A percentile compares a stretch with the other conserved stretches of the same genome.
Evolutionary conservation across 257 asterid genomes (phyloP).

Genomic region (Przewalskia tangutica): DNA sequence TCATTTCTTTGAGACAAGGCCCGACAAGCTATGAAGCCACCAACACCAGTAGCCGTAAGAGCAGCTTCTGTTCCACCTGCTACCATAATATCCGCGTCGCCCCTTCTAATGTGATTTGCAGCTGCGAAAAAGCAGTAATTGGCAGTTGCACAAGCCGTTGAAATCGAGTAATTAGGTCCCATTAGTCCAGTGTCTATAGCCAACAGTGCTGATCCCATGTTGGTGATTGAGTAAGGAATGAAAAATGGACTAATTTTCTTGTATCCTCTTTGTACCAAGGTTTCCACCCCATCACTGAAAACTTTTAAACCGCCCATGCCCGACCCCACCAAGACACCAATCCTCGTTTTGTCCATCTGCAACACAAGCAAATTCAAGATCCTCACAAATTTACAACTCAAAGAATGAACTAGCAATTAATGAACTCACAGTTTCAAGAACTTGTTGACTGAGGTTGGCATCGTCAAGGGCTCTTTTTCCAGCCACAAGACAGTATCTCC

Average conservation of each 20-base stretch:
- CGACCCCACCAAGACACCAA: slow-evolving; percentile 34
- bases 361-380: neutral
- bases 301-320: slow-evolving; percentile 38
- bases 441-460: slow-evolving; percentile 27
- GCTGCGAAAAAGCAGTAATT: slow-evolving; percentile 36
- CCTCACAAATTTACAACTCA: too few relatives aligned
- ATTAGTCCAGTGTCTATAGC: slow-evolving; percentile 34
- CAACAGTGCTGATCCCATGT: slow-evolving; percentile 39
- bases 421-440: slow-evolving; percentile 21
- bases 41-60: slow-evolving; percentile 20
- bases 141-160: slow-evolving; percentile 17
- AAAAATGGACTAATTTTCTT: slow-evolving; percentile 36
- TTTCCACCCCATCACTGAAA: slow-evolving; percentile 30
- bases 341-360: slow-evolving; percentile 33
- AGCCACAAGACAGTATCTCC: slow-evolving; percentile 41
- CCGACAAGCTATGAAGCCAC: slow-evolving; percentile 41
- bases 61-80: slow-evolving; percentile 34
- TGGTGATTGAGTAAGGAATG: slow-evolving; percentile 36
- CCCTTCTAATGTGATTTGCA: slow-evolving; percentile 39
- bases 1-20: slow-evolving; percentile 38
- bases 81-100: slow-evolving; percentile 38
- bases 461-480: slow-evolving; percentile 31
- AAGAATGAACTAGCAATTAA: too few relatives aligned
- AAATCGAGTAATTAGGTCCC: slow-evolving; percentile 35
- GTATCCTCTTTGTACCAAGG: slow-evolving; percentile 32